Evolutionary conservation across 768 basidiomycete species (phyloP), one percentile per base, ranked within the genome.

Genomic region (Thelephora aurantiotincta): DNA sequence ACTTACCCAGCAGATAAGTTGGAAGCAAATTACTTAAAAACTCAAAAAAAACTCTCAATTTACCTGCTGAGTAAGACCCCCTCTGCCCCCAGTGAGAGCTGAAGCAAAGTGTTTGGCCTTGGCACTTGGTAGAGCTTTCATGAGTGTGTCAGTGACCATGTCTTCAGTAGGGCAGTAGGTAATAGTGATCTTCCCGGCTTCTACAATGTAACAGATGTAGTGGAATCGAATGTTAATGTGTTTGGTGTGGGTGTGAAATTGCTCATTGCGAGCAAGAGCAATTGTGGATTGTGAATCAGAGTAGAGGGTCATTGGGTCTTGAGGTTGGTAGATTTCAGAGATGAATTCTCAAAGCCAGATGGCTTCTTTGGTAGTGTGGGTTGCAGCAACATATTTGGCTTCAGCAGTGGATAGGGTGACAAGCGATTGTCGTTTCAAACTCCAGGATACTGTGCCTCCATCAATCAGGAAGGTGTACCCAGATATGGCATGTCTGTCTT

Each of bases 141-240:
- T 67, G 30, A 67, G 51, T 4, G 59, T 53, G 52, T 67, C 67
- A 2, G 65, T 65, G 3, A 55, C 12, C 52, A 59, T 65, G 33
- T 61, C 51, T 2, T 36, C 51, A 0, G 61, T 63, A 12, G 58
- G 55, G 44, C 59, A 59, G 46, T 62, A 57, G 6, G 44, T 20
- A 13, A 63, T 36, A 9, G 36, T 23, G 43, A 66, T 48, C 7
- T 45, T 41, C 2, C 54, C 52, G 35, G 55, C 42, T 12, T 56
- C 52, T 22, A 66, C 49, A 35, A 26, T 33, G 6, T 61, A 52
- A 3, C 60, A 55, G 35, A 65, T 53, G 41, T 53, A 62, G 55
- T 66, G 58, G 48, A 62, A 60, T 2, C 55, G 57, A 14, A 68
- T 58, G 38, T 63, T 58, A 49, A 70, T 67, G 52, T 70, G 65